phyloP scores from a whole-genome alignment of 257 asterid genomes.

The Ligustrum vulgare region DNA sequence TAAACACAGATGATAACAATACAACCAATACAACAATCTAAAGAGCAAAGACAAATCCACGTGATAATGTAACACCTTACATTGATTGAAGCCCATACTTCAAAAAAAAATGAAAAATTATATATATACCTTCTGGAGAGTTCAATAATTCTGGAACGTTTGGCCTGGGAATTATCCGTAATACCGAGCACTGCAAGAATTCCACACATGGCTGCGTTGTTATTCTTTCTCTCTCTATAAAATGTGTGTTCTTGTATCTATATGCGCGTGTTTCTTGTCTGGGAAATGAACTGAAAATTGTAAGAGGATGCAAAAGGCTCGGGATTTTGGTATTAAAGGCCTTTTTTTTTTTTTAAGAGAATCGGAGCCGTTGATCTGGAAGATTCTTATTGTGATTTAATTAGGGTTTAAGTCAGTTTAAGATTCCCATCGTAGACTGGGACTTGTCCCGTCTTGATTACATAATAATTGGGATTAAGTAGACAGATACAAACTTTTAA shows the following conservation, averaged over 20 bases:
- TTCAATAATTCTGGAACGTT: slow-evolving; percentile 83
- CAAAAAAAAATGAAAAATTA: not conserved
- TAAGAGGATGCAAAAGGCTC: slow-evolving; percentile 10
- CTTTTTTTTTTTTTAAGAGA: too few relatives aligned
- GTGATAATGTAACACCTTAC: slow-evolving; percentile 7
- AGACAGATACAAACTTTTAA: too few relatives aligned
- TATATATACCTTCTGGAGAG: slow-evolving; percentile 77
- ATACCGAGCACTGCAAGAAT: slow-evolving; percentile 93
- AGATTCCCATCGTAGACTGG: slow-evolving; percentile 8
- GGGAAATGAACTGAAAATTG: not conserved
- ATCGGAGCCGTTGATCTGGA: slow-evolving; percentile 26
- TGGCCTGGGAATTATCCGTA: slow-evolving; percentile 71
- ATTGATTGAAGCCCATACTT: slow-evolving; percentile 2
- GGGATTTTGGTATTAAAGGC: not conserved
- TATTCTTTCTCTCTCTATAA: not conserved
- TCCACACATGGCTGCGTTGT: slow-evolving; percentile 75
- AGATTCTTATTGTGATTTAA: slow-evolving; percentile 23
- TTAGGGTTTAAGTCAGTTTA: slow-evolving; percentile 19
- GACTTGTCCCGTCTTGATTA: too few relatives aligned
- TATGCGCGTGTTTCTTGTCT: not conserved
- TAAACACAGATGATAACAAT: not conserved
- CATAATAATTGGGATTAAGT: too few relatives aligned
- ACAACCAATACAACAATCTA: not conserved
- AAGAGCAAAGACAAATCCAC: not conserved
- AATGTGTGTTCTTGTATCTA: not conserved